Evolutionary conservation across 2,329 filamentous ascomycete species (phyloP).

Genomic region (Cordyceps farinosa): DNA sequence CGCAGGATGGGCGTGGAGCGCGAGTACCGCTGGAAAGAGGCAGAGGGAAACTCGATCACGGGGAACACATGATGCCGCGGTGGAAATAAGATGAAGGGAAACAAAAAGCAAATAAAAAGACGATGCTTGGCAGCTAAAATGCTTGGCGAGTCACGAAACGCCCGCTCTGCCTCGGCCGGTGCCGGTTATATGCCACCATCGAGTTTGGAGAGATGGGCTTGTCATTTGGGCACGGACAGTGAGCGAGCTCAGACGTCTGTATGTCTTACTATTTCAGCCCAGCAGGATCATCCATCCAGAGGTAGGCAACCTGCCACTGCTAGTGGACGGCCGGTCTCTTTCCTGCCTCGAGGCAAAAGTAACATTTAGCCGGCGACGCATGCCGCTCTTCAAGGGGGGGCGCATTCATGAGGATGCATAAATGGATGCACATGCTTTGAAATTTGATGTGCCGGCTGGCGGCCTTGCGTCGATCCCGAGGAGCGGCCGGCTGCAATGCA

Average conservation of each 20-base stretch:
- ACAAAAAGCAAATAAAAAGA: neutral
- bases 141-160: too few relatives aligned
- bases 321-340: too few relatives aligned
- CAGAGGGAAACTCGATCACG: neutral
- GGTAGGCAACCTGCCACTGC: too few relatives aligned
- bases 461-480: constrained; percentile 1
- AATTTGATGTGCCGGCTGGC: neutral
- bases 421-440: neutral
- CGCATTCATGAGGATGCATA: neutral
- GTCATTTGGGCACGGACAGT: too few relatives aligned
- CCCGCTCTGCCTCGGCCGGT: neutral
- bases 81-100: too few relatives aligned
- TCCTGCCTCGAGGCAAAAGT: too few relatives aligned
- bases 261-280: too few relatives aligned
- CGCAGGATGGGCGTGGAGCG: constrained; percentile 42
- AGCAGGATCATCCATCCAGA: too few relatives aligned
- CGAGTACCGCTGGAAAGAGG: constrained; percentile 47
- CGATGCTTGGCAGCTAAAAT: too few relatives aligned
- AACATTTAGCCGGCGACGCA: neutral
- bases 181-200: neutral
- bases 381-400: neutral
- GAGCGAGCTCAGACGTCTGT: too few relatives aligned
- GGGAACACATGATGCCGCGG: neutral
- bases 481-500: neutral
- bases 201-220: too few relatives aligned